Evolutionary conservation across 352 stramenopile species (phyloP).

Genomic region (Phytophthora fragariaefolia): DNA sequence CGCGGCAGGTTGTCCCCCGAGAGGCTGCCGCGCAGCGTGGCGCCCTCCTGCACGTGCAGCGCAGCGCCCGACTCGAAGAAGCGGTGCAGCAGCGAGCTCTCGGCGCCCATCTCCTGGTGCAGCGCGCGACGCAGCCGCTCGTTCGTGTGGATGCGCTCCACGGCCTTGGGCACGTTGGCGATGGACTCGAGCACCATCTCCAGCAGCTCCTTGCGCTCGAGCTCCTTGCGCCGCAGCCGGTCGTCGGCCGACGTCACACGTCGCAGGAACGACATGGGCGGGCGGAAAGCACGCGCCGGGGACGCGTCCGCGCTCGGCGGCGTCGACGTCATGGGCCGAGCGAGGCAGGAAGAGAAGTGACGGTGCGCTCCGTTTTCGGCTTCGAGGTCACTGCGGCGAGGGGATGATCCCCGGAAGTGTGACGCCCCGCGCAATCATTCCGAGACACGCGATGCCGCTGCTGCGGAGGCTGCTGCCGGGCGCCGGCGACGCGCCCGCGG

Average conservation of each 20-base stretch:
- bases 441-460: slow-evolving; percentile 49
- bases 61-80: slow-evolving; percentile 48
- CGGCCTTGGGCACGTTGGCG: slow-evolving; percentile 69
- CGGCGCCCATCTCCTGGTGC: slow-evolving; percentile 60
- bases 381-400: slow-evolving; percentile 19
- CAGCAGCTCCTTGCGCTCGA: slow-evolving; percentile 71
- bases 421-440: slow-evolving; percentile 28
- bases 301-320: slow-evolving; percentile 18
- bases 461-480: slow-evolving; percentile 46
- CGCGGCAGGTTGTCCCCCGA: slow-evolving; percentile 30
- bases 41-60: slow-evolving; percentile 10
- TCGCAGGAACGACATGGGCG: slow-evolving; percentile 50
- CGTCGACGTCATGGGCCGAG: slow-evolving; percentile 38
- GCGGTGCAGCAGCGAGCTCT: slow-evolving; percentile 54
- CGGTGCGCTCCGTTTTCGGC: slow-evolving; percentile 8
- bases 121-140: slow-evolving; percentile 65
- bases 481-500: slow-evolving; percentile 8
- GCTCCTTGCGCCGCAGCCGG: slow-evolving; percentile 58
- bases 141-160: slow-evolving; percentile 78
- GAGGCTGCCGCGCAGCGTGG: slow-evolving; percentile 24
- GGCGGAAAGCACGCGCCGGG: slow-evolving; percentile 20
- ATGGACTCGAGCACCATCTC: slow-evolving; percentile 82
- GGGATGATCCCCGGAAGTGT: no score
- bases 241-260: slow-evolving; percentile 40
- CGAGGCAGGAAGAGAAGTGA: slow-evolving; percentile 10